Conservation (phyloP, 2,329 filamentous ascomycete genomes). For the Penicillium sp. region DNA sequence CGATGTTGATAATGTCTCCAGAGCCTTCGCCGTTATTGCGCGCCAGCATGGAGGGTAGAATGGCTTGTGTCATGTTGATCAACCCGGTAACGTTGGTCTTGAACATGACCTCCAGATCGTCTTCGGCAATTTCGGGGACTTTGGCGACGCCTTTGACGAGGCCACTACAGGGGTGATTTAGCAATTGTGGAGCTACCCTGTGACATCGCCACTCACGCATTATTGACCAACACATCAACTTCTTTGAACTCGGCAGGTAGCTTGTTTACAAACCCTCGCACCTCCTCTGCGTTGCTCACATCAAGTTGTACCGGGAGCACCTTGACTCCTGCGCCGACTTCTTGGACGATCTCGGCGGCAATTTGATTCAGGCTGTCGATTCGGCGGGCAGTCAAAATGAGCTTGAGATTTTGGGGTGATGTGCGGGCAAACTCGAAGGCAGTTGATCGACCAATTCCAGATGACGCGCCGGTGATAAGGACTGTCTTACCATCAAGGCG, state of each 20-base stretch:
- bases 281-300: constrained; percentile 75
- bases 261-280: constrained; percentile 69
- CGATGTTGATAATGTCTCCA: constrained; percentile 95
- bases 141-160: constrained; percentile 86
- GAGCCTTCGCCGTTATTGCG: constrained; percentile 64
- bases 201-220: constrained; percentile 74
- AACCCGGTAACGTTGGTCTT: constrained; percentile 90
- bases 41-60: constrained; percentile 81
- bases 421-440: constrained; percentile 94
- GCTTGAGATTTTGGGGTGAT: constrained; percentile 73
- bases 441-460: constrained; percentile 74
- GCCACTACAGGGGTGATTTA: constrained; percentile 58
- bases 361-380: constrained; percentile 76
- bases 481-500: constrained; percentile 93
- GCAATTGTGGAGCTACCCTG: neutral
- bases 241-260: constrained; percentile 81
- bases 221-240: constrained; percentile 90
- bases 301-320: constrained; percentile 83
- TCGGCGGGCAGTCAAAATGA: constrained; percentile 84
- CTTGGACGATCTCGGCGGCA: constrained; percentile 72
- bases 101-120: constrained; percentile 87
- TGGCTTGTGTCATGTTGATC: constrained; percentile 93
- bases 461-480: constrained; percentile 87
- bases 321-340: constrained; percentile 78
- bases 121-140: constrained; percentile 77